Evolutionary conservation across 2,329 filamentous ascomycete genomes (phyloP).

Genomic region (Aureobasidium sp.): DNA sequence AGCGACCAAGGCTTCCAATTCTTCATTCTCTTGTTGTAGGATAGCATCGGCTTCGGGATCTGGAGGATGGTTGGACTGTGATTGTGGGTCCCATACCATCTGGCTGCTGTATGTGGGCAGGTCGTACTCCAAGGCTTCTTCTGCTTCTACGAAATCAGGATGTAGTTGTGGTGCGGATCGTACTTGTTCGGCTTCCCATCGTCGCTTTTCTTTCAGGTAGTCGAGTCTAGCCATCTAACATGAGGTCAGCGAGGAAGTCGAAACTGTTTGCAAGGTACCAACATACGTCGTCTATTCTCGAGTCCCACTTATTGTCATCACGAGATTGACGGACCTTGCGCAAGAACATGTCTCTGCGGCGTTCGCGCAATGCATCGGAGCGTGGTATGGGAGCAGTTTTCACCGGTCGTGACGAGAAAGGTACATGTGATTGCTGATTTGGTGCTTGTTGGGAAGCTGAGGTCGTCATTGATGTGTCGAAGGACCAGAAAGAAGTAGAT

Average conservation of each 20-base stretch:
- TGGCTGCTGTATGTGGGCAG: not conserved
- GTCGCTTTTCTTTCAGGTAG: constrained; percentile 36
- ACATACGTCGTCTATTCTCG: constrained; percentile 41
- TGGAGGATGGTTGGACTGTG: constrained; percentile 18
- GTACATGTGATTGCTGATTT: constrained; percentile 2
- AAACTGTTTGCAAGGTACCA: not conserved
- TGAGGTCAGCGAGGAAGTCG: constrained; percentile 2
- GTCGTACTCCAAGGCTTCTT: constrained; percentile 18
- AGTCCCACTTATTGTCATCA: constrained; percentile 41
- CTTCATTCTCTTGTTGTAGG: constrained; percentile 36
- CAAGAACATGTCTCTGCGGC: constrained; percentile 61
- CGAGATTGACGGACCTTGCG: constrained; percentile 45
- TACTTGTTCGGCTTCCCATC: constrained; percentile 40
- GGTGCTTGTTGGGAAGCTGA: not conserved
- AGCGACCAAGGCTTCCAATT: constrained; percentile 39
- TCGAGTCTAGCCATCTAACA: constrained; percentile 42
- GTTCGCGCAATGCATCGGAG: constrained; percentile 55
- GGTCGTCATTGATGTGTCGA: constrained; percentile 11
- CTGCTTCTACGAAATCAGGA: constrained; percentile 21
- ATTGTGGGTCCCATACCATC: not conserved
- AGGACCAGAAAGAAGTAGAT: constrained; percentile 18
- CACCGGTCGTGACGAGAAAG: constrained; percentile 47
- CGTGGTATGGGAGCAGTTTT: constrained; percentile 59
- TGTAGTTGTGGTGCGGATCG: constrained; percentile 32
- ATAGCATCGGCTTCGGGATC: constrained; percentile 35